Evolutionary conservation across 2,329 filamentous ascomycete species (phyloP).

Genomic region (Aspergillus neoniger): DNA sequence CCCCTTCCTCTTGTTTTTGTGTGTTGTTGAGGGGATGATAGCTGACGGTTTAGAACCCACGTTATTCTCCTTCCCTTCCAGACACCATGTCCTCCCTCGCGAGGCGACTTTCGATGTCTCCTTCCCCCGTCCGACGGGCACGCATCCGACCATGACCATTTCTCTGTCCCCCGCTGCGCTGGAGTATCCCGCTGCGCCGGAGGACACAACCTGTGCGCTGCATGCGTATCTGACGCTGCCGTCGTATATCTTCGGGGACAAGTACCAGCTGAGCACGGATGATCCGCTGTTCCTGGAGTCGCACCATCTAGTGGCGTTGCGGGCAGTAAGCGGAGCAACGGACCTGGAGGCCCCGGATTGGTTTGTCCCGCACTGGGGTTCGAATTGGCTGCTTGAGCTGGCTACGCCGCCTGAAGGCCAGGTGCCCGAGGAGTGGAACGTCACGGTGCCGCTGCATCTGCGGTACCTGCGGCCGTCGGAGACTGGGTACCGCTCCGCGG

Average conservation of each 20-base stretch:
- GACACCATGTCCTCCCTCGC: constrained; percentile 64
- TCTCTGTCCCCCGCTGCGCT: constrained; percentile 56
- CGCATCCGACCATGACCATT: constrained; percentile 79
- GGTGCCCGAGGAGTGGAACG: constrained; percentile 31
- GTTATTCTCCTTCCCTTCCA: constrained; percentile 79
- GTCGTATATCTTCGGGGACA: constrained; percentile 78
- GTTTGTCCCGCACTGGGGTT: constrained; percentile 75
- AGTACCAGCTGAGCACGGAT: constrained; percentile 69
- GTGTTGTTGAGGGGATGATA: not conserved
- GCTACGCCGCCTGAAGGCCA: constrained; percentile 44
- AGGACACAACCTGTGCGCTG: constrained; percentile 64
- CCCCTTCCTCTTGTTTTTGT: not conserved
- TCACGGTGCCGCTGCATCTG: constrained; percentile 74
- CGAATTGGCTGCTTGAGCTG: constrained; percentile 73
- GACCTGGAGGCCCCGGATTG: constrained; percentile 92
- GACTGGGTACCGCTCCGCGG: constrained; percentile 56
- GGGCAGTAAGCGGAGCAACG: constrained; percentile 71
- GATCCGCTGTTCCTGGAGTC: constrained; percentile 72
- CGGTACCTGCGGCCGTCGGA: constrained; percentile 71
- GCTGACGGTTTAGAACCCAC: constrained; percentile 59
- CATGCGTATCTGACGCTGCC: constrained; percentile 84
- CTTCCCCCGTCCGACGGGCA: constrained; percentile 72
- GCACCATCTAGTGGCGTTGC: constrained; percentile 72
- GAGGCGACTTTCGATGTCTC: constrained; percentile 60
- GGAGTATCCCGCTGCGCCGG: constrained; percentile 50